A percentile compares a stretch with the other conserved stretches of the same genome.
phyloP scores from a whole-genome alignment of 2,329 filamentous ascomycete species.

The Exophiala mesophila region DNA sequence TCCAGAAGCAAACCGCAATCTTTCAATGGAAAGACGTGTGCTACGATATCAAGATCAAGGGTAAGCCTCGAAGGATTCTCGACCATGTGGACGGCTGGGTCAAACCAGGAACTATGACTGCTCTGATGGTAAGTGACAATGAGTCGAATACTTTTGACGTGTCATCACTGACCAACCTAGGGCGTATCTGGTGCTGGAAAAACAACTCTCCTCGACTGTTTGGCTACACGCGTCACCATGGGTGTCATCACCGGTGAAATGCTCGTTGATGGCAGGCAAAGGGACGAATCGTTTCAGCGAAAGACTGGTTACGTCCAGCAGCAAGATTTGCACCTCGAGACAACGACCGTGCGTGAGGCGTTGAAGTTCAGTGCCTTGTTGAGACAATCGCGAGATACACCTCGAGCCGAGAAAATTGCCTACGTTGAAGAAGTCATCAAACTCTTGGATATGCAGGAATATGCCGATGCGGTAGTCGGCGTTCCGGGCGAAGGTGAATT shows the following conservation, averaged over 20 bases:
- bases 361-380: constrained; percentile 80
- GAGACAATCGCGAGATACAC: constrained; percentile 69
- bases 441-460: constrained; percentile 82
- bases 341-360: constrained; percentile 80
- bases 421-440: constrained; percentile 93
- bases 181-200: constrained; percentile 86
- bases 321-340: constrained; percentile 80
- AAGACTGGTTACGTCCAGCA: constrained; percentile 91
- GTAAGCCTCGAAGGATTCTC: constrained; percentile 67
- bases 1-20: constrained; percentile 61
- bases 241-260: constrained; percentile 84
- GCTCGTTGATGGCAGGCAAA: constrained; percentile 67
- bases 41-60: constrained; percentile 77
- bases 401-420: constrained; percentile 69
- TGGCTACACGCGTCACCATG: constrained; percentile 81
- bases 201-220: constrained; percentile 79
- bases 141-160: too few species aligned
- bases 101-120: constrained; percentile 86
- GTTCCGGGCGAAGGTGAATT: constrained; percentile 69
- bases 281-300: constrained; percentile 78
- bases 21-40: constrained; percentile 84
- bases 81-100: constrained; percentile 89
- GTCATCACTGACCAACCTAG: constrained; percentile 5
- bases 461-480: constrained; percentile 85
- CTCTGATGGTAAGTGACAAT: constrained; percentile 69